Evolutionary conservation across 2,329 filamentous ascomycete genomes (phyloP).

Genomic region (Cladophialophora yegresii): DNA sequence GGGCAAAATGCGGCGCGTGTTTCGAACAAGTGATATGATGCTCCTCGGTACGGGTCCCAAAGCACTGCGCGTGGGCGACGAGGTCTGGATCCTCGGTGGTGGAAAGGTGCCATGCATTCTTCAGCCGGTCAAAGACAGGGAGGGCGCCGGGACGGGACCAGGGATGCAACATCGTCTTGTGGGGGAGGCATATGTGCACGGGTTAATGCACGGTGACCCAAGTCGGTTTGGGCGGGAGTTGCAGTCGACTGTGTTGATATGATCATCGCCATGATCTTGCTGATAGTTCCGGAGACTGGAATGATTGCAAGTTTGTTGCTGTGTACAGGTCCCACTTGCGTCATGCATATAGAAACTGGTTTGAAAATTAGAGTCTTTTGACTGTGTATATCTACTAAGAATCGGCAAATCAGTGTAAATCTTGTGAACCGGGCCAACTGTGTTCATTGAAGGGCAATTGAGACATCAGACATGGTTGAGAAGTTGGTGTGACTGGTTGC

Average conservation of each 20-base stretch:
- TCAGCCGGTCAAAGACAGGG: neutral
- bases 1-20: slow-evolving; percentile 11
- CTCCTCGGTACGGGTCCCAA: slow-evolving; percentile 14
- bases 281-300: neutral
- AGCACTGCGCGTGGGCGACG: slow-evolving; percentile 16
- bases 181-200: slow-evolving; percentile 24
- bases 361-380: neutral
- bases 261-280: neutral
- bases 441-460: neutral
- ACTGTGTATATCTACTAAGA: neutral
- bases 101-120: slow-evolving; percentile 22
- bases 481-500: slow-evolving; percentile 31
- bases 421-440: neutral
- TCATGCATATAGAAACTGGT: neutral
- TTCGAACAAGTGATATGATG: slow-evolving; percentile 13
- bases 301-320: neutral
- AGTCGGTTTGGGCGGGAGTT: slow-evolving; percentile 8
- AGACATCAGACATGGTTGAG: slow-evolving; percentile 29
- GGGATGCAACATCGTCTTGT: slow-evolving; percentile 11
- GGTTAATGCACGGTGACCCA: slow-evolving; percentile 19
- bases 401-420: slow-evolving; percentile 11
- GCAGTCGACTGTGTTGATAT: slow-evolving; percentile 15
- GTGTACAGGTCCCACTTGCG: neutral
- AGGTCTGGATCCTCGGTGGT: slow-evolving; percentile 19
- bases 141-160: neutral